Evolutionary conservation across 2,329 filamentous ascomycete genomes (phyloP).

Genomic region (Colletotrichum endophyticum): DNA sequence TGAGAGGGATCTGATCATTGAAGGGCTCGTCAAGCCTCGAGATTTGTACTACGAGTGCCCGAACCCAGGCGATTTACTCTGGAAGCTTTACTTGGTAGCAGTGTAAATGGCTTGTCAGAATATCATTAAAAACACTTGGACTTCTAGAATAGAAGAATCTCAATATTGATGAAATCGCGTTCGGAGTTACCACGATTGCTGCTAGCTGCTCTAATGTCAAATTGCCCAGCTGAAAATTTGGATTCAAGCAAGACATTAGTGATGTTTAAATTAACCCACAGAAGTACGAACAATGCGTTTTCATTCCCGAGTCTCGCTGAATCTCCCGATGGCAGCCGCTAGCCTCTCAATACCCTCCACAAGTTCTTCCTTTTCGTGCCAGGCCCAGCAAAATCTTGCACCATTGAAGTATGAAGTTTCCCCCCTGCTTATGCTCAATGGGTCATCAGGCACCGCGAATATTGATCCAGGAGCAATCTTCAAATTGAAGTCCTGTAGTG

Average conservation of each 20-base stretch:
- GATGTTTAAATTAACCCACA: not conserved
- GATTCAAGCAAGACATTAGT: not conserved
- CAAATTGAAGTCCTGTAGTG: conserved; percentile 58
- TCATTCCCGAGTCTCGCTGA: not conserved
- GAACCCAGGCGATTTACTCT: not conserved
- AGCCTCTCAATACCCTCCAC: conserved; percentile 71
- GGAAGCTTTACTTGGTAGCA: not conserved
- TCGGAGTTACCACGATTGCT: not conserved
- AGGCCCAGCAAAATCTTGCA: conserved; percentile 71
- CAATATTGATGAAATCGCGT: not conserved
- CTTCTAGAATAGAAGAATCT: not conserved
- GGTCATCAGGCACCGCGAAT: conserved; percentile 50
- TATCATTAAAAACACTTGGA: not conserved
- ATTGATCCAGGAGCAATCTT: conserved; percentile 59
- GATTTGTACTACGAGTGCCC: not conserved
- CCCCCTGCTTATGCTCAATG: conserved; percentile 31
- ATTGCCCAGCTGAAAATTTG: not conserved
- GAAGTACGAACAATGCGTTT: not conserved
- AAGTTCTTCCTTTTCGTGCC: conserved; percentile 71
- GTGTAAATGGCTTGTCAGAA: not conserved
- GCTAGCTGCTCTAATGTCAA: not conserved
- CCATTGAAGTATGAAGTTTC: conserved; percentile 30
- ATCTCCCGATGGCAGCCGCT: conserved; percentile 27
- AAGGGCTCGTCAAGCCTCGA: not conserved
- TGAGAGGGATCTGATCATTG: not conserved